These are phyloP conservation scores for Yarrowia sp. DNA, from an alignment of 805 yeast species.

Conservation along the genomic window DNA sequence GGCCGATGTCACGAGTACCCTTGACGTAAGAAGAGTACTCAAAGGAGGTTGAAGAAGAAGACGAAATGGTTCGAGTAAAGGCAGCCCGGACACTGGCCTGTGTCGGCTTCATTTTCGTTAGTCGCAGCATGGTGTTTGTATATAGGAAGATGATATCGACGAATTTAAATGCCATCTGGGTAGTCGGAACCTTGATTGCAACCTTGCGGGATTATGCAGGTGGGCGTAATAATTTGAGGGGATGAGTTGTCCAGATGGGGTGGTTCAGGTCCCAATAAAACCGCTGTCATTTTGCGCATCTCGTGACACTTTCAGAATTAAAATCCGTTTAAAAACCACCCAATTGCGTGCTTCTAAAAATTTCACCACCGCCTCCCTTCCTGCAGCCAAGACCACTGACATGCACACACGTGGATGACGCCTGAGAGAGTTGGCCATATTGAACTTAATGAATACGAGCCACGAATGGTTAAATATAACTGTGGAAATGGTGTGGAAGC, in stretches of 20 bases:
- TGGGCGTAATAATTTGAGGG: not conserved
- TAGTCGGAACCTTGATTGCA: not conserved
- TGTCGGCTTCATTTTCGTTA: not conserved
- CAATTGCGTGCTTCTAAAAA: not conserved
- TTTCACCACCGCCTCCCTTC: not conserved
- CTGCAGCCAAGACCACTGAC: constrained; percentile 4
- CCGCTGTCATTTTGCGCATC: too few relatives aligned
- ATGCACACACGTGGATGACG: constrained; percentile 5
- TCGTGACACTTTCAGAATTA: too few relatives aligned
- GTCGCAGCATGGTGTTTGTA: not conserved
- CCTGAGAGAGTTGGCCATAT: not conserved
- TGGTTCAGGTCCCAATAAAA: too few relatives aligned
- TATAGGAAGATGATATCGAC: not conserved
- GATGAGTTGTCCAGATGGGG: not conserved
- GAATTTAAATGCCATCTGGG: not conserved
- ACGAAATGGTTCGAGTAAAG: not conserved
- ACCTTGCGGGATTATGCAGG: constrained; percentile 11
- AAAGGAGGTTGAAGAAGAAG: not conserved
- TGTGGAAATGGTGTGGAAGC: too few relatives aligned
- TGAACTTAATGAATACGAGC: not conserved
- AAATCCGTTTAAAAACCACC: not conserved
- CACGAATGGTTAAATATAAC: too few relatives aligned
- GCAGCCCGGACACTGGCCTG: not conserved
- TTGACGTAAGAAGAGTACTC: constrained; percentile 20
- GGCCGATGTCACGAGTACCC: constrained; percentile 8